Conservation (phyloP, 1,139 yeast genomes). For the Taiozyma sp. region DNA sequence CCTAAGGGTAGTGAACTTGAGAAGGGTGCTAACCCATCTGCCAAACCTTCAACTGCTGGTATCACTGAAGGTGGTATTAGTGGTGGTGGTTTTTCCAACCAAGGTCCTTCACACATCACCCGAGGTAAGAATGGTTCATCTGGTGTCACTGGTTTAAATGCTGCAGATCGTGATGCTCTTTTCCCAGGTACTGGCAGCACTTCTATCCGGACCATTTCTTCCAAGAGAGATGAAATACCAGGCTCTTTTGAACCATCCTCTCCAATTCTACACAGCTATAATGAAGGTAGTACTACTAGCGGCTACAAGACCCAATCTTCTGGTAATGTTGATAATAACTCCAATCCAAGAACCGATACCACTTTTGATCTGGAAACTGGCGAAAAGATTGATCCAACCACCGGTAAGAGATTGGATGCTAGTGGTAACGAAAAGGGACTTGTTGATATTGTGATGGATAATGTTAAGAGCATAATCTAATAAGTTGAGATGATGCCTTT, state of each 20-base stretch:
- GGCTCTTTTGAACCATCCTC: background rate
- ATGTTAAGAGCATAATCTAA: conserved; percentile 5
- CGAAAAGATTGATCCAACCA: background rate
- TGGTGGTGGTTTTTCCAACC: background rate
- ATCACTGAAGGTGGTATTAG: background rate
- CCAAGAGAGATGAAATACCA: background rate
- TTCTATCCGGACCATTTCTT: background rate
- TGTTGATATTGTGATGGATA: conserved; percentile 1
- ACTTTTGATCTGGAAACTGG: background rate
- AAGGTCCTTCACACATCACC: background rate
- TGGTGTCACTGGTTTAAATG: background rate
- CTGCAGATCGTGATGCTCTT: background rate
- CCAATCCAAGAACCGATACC: background rate
- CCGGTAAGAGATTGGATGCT: background rate
- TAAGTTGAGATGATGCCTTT: background rate
- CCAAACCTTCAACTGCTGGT: background rate
- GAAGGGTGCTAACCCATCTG: background rate
- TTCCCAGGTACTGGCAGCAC: background rate
- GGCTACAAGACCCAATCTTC: background rate
- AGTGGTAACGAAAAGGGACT: background rate
- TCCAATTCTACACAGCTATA: background rate
- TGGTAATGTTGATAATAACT: background rate
- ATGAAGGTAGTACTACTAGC: background rate
- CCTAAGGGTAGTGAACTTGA: background rate
- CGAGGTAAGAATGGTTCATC: background rate